Conservation (phyloP, 768 basidiomycete species). For the Neoboletus magnificus region DNA sequence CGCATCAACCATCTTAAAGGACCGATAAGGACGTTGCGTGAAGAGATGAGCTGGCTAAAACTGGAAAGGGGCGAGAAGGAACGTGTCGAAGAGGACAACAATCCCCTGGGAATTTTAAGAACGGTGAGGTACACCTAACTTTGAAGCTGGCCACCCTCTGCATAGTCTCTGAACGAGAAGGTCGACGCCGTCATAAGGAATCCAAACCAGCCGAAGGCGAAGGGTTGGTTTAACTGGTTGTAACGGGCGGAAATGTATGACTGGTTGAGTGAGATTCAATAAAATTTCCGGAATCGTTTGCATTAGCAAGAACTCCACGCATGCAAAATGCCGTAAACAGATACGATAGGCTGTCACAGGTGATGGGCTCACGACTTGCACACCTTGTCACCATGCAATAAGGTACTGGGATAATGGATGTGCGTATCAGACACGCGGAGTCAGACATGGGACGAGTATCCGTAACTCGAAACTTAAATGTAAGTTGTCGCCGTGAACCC, state of each 20-base stretch:
- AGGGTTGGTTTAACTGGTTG: neutral
- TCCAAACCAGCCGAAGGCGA: neutral
- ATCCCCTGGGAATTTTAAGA: neutral
- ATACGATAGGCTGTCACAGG: neutral
- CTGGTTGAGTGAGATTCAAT: neutral
- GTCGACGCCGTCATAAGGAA: neutral
- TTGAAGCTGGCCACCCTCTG: neutral
- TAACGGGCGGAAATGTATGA: neutral
- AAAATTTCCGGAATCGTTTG: neutral
- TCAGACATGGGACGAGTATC: no score
- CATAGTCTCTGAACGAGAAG: neutral
- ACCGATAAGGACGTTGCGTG: neutral
- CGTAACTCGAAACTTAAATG: no score
- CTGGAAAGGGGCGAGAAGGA: neutral
- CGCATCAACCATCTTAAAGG: neutral
- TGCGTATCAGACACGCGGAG: neutral
- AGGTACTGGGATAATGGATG: neutral
- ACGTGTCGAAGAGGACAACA: neutral
- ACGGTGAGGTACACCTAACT: neutral
- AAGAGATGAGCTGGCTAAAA: neutral
- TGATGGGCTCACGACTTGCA: neutral
- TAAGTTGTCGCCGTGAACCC: no score
- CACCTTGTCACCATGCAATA: neutral
- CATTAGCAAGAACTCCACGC: neutral
- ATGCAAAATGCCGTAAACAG: neutral